Evolutionary conservation across 495 filamentous ascomycete genomes (phyloP).

Genomic region (Achaetomiella virescens): DNA sequence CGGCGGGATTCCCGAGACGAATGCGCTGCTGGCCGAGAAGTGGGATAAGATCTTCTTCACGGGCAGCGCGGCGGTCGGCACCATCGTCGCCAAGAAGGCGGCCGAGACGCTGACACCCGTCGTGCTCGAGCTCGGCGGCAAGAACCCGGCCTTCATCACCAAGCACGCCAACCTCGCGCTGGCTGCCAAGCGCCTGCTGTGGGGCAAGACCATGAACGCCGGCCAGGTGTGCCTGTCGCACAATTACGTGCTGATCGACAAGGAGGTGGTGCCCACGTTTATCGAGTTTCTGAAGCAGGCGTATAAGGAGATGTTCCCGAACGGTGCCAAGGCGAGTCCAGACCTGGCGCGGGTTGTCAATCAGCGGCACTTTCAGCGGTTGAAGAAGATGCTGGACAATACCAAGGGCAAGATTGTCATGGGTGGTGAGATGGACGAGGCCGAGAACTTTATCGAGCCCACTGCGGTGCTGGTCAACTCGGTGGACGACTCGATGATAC

Average conservation of each 20-base stretch:
- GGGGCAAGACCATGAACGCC: constrained; percentile 78
- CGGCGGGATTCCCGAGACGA: constrained; percentile 72
- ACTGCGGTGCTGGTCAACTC: constrained; percentile 74
- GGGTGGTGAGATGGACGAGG: constrained; percentile 74
- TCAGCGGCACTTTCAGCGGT: constrained; percentile 65
- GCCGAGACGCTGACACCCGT: constrained; percentile 88
- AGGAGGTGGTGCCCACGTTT: constrained; percentile 62
- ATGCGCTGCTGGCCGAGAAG: constrained; percentile 73
- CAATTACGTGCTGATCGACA: constrained; percentile 83
- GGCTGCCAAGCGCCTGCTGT: constrained; percentile 78
- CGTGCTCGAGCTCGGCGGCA: constrained; percentile 80
- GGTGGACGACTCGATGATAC: constrained; percentile 67
- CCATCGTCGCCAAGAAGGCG: constrained; percentile 84
- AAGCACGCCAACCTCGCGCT: constrained; percentile 71
- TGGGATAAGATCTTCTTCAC: constrained; percentile 99
- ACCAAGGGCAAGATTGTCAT: constrained; percentile 77
- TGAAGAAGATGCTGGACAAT: constrained; percentile 81
- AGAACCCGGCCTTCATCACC: constrained; percentile 84
- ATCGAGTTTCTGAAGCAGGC: constrained; percentile 66
- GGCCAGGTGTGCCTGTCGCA: constrained; percentile 87
- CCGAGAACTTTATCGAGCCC: constrained; percentile 73
- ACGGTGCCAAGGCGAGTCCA: constrained; percentile 64
- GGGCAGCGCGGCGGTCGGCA: constrained; percentile 67
- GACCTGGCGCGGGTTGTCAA: constrained; percentile 81
- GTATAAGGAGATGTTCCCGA: constrained; percentile 75